phyloP scores from a whole-genome alignment of 108 stramenopile genomes.

The Cyclotella choctawhatcheeana region DNA sequence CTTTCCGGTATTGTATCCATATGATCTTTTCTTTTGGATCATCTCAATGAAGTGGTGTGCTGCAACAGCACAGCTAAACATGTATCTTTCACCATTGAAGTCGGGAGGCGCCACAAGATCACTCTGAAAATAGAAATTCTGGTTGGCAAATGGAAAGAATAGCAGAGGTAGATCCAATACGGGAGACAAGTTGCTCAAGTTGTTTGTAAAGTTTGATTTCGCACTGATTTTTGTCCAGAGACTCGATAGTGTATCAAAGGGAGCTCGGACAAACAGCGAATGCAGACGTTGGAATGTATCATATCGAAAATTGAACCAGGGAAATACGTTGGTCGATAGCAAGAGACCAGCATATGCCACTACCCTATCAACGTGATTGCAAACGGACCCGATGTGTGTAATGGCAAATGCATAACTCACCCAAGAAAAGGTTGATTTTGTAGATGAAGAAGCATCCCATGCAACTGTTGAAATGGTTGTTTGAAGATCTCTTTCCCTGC shows the following conservation, averaged over 20 bases:
- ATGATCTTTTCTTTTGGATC: constrained; percentile 28
- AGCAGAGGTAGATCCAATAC: constrained; percentile 83
- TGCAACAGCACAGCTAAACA: constrained; percentile 73
- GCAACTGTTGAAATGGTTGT: constrained; percentile 64
- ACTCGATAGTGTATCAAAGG: constrained; percentile 49
- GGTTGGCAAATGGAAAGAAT: constrained; percentile 84
- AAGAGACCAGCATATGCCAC: constrained; percentile 68
- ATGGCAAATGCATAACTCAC: constrained; percentile 70
- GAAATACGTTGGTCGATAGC: constrained; percentile 63
- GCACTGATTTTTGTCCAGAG: constrained; percentile 35
- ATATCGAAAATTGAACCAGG: constrained; percentile 41
- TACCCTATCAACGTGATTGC: constrained; percentile 68
- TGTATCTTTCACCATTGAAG: constrained; percentile 83
- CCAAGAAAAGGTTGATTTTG: constrained; percentile 69
- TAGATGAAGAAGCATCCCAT: constrained; percentile 67
- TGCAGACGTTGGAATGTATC: constrained; percentile 58
- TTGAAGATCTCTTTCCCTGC: constrained; percentile 3
- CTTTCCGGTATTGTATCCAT: constrained; percentile 4
- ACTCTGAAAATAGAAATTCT: constrained; percentile 73
- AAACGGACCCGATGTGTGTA: constrained; percentile 70
- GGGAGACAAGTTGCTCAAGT: constrained; percentile 47
- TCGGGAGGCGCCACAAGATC: constrained; percentile 63
- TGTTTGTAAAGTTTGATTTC: constrained; percentile 14
- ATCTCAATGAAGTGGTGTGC: constrained; percentile 68
- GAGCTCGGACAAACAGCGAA: constrained; percentile 46